phyloP scores from a whole-genome alignment of 345 rosid species.

The Pistacia atlantica region DNA sequence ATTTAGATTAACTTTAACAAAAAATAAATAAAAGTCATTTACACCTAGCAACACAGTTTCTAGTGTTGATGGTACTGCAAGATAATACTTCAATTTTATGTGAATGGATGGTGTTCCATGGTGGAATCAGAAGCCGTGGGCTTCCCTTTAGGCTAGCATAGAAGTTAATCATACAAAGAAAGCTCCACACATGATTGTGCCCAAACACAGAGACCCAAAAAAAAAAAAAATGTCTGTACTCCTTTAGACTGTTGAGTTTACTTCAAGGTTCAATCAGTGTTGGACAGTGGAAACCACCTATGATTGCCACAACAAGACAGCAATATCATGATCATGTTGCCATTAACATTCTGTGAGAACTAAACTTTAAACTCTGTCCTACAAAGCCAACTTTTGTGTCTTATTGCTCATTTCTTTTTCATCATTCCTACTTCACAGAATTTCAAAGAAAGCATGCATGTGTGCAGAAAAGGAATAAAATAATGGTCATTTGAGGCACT shows the following conservation, averaged over 20 bases:
- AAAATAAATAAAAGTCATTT: background rate
- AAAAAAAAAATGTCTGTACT: background rate
- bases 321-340: slow-evolving; percentile 6
- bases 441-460: slow-evolving; percentile 15
- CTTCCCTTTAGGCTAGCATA: background rate
- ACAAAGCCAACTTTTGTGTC: slow-evolving; percentile 16
- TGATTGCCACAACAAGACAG: slow-evolving; percentile 18
- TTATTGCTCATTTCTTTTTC: slow-evolving; percentile 5
- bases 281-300: slow-evolving; percentile 19
- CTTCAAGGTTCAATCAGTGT: slow-evolving; percentile 10
- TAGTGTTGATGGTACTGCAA: background rate
- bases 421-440: background rate
- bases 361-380: slow-evolving; percentile 1
- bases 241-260: slow-evolving; percentile 9
- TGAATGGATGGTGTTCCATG: background rate
- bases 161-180: background rate
- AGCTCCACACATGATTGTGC: slow-evolving; percentile 10
- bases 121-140: background rate
- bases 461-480: slow-evolving; percentile 5
- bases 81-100: background rate
- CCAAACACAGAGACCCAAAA: background rate
- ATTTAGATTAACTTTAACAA: background rate
- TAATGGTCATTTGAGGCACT: slow-evolving; percentile 15
- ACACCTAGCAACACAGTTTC: background rate
- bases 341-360: slow-evolving; percentile 5